Conservation (phyloP, 768 basidiomycete genomes). For the Boletus bicolor region DNA sequence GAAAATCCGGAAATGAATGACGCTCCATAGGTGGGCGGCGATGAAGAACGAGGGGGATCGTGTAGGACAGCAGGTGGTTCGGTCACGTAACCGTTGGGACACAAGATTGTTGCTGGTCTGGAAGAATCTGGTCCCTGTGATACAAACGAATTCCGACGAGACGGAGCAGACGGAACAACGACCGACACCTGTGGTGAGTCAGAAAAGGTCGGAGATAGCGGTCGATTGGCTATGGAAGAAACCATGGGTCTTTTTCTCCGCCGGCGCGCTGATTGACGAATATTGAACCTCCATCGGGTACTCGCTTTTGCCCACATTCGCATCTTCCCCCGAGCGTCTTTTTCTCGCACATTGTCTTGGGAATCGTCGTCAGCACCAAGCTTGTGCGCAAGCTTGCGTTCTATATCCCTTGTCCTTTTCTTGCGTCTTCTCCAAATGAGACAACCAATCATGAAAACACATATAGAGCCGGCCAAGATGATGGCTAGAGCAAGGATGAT, state of each 20-base stretch:
- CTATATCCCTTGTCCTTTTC: constrained; percentile 45
- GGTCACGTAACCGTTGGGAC: background rate
- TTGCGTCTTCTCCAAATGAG: constrained; percentile 54
- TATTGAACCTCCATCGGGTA: constrained; percentile 65
- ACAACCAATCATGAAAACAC: constrained; percentile 56
- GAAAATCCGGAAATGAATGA: constrained; percentile 21
- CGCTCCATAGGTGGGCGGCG: constrained; percentile 46
- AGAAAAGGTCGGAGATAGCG: constrained; percentile 19
- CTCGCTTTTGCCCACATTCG: constrained; percentile 64
- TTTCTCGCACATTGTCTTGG: constrained; percentile 37
- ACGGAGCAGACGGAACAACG: constrained; percentile 12
- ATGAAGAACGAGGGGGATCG: constrained; percentile 25
- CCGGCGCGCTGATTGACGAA: constrained; percentile 57
- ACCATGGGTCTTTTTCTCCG: constrained; percentile 35
- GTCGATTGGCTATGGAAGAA: constrained; percentile 5
- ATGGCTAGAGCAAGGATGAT: constrained; percentile 58
- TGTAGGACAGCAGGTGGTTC: constrained; percentile 1
- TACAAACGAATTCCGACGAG: constrained; percentile 30
- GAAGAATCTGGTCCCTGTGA: constrained; percentile 8
- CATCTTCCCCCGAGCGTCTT: constrained; percentile 48
- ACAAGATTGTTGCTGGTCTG: background rate
- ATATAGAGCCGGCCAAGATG: constrained; percentile 58
- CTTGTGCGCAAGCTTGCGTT: constrained; percentile 41
- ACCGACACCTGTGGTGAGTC: constrained; percentile 10
- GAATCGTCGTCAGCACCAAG: constrained; percentile 22